Evolutionary conservation across 129 eudicot species (phyloP).

Genomic region (Apium graveolens): DNA sequence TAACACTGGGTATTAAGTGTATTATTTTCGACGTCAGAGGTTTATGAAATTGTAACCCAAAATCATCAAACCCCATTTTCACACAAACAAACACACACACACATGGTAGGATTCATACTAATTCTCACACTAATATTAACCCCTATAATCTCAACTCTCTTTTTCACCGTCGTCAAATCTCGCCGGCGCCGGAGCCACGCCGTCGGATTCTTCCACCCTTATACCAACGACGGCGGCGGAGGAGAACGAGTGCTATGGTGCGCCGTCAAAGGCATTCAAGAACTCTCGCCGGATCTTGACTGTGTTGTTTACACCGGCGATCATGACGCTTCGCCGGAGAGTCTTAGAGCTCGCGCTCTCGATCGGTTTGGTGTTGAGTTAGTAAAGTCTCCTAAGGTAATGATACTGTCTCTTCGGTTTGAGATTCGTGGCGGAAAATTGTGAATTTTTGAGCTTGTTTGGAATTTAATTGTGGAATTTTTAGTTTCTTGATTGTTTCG

Average conservation of each 20-base stretch:
- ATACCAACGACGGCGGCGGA: constrained; percentile 99
- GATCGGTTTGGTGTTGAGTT: constrained; percentile 87
- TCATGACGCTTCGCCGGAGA: constrained; percentile 75
- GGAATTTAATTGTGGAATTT: too few relatives aligned
- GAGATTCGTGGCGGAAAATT: background rate
- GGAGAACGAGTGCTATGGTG: constrained; percentile 98
- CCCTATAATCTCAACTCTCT: background rate
- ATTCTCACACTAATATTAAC: background rate
- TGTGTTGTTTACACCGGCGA: constrained; percentile 82
- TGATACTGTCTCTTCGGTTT: background rate
- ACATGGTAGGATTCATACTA: background rate
- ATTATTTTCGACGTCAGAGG: too few relatives aligned
- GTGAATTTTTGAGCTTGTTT: background rate
- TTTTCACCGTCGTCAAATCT: constrained; percentile 17
- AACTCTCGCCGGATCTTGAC: constrained; percentile 61
- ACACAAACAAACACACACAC: background rate
- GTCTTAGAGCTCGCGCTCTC: constrained; percentile 56
- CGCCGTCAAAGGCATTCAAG: constrained; percentile 91
- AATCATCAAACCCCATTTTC: background rate
- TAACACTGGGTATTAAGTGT: too few relatives aligned
- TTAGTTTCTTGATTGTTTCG: too few relatives aligned
- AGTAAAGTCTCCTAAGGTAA: constrained; percentile 58
- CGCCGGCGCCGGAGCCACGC: constrained; percentile 41
- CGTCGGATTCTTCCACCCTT: constrained; percentile 87
- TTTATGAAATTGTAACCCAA: too few relatives aligned